Evolutionary conservation across 192 early-diverging fungal species (phyloP).

Genomic region (Rhizophagus sp.): DNA sequence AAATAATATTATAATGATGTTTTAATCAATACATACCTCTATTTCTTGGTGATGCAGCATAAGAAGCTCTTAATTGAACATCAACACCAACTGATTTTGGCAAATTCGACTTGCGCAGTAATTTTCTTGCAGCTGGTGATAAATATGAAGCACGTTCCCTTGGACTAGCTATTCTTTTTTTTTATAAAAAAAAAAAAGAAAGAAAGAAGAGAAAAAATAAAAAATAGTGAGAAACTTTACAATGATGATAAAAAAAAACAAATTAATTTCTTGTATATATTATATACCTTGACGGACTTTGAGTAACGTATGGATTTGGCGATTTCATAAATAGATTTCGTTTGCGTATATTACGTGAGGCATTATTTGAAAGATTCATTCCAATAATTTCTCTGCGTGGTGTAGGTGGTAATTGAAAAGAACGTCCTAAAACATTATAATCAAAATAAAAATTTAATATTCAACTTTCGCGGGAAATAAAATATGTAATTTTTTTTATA

Average conservation of each 20-base stretch:
- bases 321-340: slow-evolving; percentile 33
- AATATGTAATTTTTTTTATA: not conserved
- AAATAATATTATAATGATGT: not conserved
- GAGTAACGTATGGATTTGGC: slow-evolving; percentile 34
- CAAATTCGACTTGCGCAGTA: slow-evolving; percentile 32
- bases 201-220: no score
- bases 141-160: slow-evolving; percentile 37
- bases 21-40: not conserved
- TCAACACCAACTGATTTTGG: slow-evolving; percentile 26
- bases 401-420: slow-evolving; percentile 63
- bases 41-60: slow-evolving; percentile 15
- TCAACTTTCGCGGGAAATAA: not conserved
- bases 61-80: slow-evolving; percentile 40
- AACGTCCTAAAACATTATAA: slow-evolving; percentile 33
- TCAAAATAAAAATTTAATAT: not conserved
- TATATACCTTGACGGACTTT: slow-evolving; percentile 27
- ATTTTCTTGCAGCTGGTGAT: slow-evolving; percentile 41
- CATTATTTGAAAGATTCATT: slow-evolving; percentile 60
- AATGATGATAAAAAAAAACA: not conserved
- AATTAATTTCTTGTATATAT: not conserved
- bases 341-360: slow-evolving; percentile 54
- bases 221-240: not conserved
- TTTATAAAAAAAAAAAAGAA: not conserved
- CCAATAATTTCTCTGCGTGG: slow-evolving; percentile 66
- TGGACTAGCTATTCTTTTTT: slow-evolving; percentile 33